These are phyloP conservation scores for Mycena haematopus DNA, from an alignment of 768 basidiomycete genomes.

Conservation along the genomic window DNA sequence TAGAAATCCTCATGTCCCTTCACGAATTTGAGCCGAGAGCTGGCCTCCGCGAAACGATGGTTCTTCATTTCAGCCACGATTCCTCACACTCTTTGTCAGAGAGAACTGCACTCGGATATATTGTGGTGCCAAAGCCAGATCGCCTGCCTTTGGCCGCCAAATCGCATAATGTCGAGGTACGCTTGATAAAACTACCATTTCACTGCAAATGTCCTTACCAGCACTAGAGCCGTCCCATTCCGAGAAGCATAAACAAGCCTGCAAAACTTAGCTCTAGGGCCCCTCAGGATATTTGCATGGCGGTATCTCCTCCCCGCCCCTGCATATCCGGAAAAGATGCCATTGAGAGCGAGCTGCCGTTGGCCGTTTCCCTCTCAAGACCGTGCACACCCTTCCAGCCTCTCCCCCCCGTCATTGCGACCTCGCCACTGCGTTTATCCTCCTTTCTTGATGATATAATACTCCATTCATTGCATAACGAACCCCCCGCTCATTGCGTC, in stretches of 20 bases:
- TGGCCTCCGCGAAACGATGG: constrained; percentile 45
- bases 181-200: constrained; percentile 21
- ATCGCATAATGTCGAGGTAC: constrained; percentile 35
- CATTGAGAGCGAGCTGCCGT: background rate
- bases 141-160: constrained; percentile 43
- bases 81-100: constrained; percentile 36
- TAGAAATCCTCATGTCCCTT: constrained; percentile 38
- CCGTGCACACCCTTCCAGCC: constrained; percentile 32
- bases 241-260: constrained; percentile 6
- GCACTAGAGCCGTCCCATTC: constrained; percentile 5
- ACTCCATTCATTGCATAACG: constrained; percentile 30
- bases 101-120: constrained; percentile 27
- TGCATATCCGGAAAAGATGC: constrained; percentile 5
- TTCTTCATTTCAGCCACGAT: constrained; percentile 41
- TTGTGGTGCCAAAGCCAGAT: constrained; percentile 25
- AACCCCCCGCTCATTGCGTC: constrained; percentile 11
- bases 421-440: constrained; percentile 47
- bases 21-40: constrained; percentile 49
- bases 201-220: constrained; percentile 1
- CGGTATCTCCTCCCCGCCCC: constrained; percentile 4
- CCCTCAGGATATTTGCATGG: constrained; percentile 10
- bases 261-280: constrained; percentile 8
- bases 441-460: constrained; percentile 43
- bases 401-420: constrained; percentile 34
- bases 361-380: constrained; percentile 17